phyloP scores from a whole-genome alignment of 768 basidiomycete species.

The Mrakia gelida region DNA sequence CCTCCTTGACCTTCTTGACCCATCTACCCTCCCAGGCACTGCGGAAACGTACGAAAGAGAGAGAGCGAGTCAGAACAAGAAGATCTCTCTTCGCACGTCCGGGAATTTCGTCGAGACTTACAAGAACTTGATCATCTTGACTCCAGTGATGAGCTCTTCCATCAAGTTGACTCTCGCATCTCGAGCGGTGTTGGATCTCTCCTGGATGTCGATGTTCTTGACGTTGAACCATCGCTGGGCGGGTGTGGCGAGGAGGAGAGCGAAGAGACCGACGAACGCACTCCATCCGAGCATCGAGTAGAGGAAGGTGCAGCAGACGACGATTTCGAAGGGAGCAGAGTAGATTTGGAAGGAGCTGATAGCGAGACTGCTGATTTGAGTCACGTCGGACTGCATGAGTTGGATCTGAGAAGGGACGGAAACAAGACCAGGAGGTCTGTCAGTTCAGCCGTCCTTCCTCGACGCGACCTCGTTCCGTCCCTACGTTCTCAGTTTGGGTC shows the following conservation, averaged over 20 bases:
- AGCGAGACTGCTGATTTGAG: neutral
- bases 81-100: too few species aligned
- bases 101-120: constrained; percentile 76
- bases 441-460: too few species aligned
- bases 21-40: constrained; percentile 68
- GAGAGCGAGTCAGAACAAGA: too few species aligned
- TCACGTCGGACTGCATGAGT: neutral
- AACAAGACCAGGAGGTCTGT: neutral
- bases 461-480: neutral
- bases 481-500: too few species aligned
- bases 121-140: constrained; percentile 56
- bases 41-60: too few species aligned
- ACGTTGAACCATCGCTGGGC: neutral
- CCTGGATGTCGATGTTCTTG: constrained; percentile 21
- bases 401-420: neutral
- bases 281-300: constrained; percentile 22
- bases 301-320: constrained; percentile 29
- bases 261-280: constrained; percentile 23
- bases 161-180: neutral
- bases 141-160: constrained; percentile 12
- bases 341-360: constrained; percentile 13
- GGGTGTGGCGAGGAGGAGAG: constrained; percentile 15
- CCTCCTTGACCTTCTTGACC: constrained; percentile 55
- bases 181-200: constrained; percentile 8
- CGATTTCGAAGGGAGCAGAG: constrained; percentile 26